These are phyloP conservation scores for apple (Malus domestica) DNA, from an alignment of 306 rosid species.

Conservation along the genomic window DNA sequence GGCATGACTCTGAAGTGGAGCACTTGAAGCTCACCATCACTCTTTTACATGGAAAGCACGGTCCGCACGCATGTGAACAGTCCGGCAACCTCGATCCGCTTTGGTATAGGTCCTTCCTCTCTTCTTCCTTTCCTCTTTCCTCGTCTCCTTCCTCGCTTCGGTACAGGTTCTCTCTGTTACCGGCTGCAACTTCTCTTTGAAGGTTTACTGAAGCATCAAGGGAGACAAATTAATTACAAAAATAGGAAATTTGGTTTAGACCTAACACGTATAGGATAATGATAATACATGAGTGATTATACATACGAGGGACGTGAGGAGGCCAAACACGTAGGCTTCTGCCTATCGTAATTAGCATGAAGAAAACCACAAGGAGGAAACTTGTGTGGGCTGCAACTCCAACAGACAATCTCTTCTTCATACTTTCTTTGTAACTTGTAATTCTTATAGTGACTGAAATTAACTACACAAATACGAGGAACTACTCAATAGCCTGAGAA, in stretches of 20 bases:
- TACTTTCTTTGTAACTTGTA: background rate
- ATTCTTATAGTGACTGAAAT: background rate
- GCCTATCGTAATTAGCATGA: constrained; percentile 25
- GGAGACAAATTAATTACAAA: background rate
- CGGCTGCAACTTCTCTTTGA: constrained; percentile 18
- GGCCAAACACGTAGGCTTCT: constrained; percentile 37
- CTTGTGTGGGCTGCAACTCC: constrained; percentile 28
- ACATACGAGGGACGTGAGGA: constrained; percentile 31
- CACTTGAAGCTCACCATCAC: constrained; percentile 90
- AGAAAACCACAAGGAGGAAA: constrained; percentile 38
- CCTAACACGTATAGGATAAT: background rate
- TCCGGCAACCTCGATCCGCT: constrained; percentile 81
- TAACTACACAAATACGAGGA: background rate
- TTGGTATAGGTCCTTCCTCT: constrained; percentile 53
- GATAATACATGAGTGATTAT: background rate
- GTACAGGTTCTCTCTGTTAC: background rate
- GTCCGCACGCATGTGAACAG: constrained; percentile 93
- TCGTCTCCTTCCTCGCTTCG: background rate
- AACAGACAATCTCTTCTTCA: constrained; percentile 43
- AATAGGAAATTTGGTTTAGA: background rate
- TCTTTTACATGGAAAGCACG: constrained; percentile 91
- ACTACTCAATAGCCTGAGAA: background rate
- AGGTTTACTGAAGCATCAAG: constrained; percentile 21
- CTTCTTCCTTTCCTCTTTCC: constrained; percentile 21
- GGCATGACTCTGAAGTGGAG: constrained; percentile 76